Percentiles rank a stretch among this genome's conserved stretches.
phyloP scores from a whole-genome alignment of 2,329 filamentous ascomycete genomes.

The Fusarium sarcochroum region DNA sequence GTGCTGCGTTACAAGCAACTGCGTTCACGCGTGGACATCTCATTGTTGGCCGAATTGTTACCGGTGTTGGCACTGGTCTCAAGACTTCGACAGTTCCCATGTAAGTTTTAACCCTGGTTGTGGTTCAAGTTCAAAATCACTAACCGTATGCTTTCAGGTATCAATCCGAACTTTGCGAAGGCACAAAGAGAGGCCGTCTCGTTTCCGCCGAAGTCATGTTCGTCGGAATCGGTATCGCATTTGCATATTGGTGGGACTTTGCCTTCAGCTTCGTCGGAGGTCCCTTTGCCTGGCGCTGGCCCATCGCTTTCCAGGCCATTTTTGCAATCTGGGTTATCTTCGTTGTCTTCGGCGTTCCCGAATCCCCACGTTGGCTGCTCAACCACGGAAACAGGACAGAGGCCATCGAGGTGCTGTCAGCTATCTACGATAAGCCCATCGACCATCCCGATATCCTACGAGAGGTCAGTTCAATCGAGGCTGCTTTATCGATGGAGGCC shows the following conservation, averaged over 20 bases:
- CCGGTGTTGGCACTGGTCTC: slow-evolving; percentile 63
- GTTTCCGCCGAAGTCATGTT: slow-evolving; percentile 63
- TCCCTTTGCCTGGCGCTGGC: slow-evolving; percentile 45
- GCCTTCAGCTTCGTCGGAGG: slow-evolving; percentile 53
- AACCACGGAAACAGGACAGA: slow-evolving; percentile 55
- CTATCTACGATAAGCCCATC: slow-evolving; percentile 57
- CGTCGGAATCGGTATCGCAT: slow-evolving; percentile 56
- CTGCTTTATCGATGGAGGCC: slow-evolving; percentile 57
- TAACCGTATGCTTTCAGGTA: slow-evolving; percentile 28
- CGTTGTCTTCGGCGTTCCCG: slow-evolving; percentile 56
- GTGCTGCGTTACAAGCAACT: slow-evolving; percentile 70
- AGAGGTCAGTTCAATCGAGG: slow-evolving; percentile 56
- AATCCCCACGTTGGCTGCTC: slow-evolving; percentile 59
- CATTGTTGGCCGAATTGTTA: slow-evolving; percentile 63
- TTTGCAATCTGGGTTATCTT: slow-evolving; percentile 53
- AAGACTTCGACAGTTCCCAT: slow-evolving; percentile 58
- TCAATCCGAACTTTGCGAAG: slow-evolving; percentile 56
- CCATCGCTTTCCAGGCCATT: slow-evolving; percentile 51
- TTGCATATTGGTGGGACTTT: slow-evolving; percentile 59
- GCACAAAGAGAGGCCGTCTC: slow-evolving; percentile 62
- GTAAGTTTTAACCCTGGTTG: neutral
- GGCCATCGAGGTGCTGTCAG: slow-evolving; percentile 54
- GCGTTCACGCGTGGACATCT: slow-evolving; percentile 60
- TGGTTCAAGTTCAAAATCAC: neutral
- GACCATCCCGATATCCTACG: slow-evolving; percentile 50